Evolutionary conservation across 495 filamentous ascomycete species (phyloP), one percentile per base, ranked within the genome.

Genomic region (Aspergillus cavernicola): DNA sequence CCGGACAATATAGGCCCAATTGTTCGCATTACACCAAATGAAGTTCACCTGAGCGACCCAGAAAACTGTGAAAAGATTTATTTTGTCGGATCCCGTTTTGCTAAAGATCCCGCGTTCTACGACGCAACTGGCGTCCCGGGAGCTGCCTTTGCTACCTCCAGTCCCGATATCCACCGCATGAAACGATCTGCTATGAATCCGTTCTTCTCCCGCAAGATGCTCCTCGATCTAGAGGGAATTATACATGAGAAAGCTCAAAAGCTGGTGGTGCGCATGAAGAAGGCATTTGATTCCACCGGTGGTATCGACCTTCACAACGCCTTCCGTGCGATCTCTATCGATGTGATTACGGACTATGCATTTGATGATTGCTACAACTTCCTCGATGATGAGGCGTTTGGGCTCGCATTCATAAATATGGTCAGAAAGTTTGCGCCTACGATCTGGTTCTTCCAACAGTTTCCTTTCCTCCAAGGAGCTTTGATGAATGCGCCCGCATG

Each of bases 311-410:
- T 61, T 7, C 58, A 61, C 22, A 26, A 57, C n/a, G 69, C 57
- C 35, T 64, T 69, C 56, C 50, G 62, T 22, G 65, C 66, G 22
- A 32, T 77, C 6, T 67, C 74, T n/a, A 60, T 63, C 16, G 75
- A 78, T 47, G 60, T 77, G 37, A 67, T 77, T 28, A 73, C 67
- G 19, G 66, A 73, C 48, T 78, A 76, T 52, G 61, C 67, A 1
- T 76, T 78, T 44, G 68, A 57, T 11, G 22, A 57, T 3, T 55
- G 24, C 22, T 61, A 54, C 36, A 35, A 65, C 29, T 63, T 57
- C 18, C 36, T 66, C 26, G 57, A 50, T 19, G n/a, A 32, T n/a
- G 31, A 45, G 0, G 52, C 56, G 20, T 61, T 66, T 50, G 63
- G 60, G 1, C 18, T 51, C 1, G 52, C 32, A 0, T 66, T 63